Base-by-base conservation (phyloP, 139 green algal genomes). In the Chlamydomonas sp. region DNA sequence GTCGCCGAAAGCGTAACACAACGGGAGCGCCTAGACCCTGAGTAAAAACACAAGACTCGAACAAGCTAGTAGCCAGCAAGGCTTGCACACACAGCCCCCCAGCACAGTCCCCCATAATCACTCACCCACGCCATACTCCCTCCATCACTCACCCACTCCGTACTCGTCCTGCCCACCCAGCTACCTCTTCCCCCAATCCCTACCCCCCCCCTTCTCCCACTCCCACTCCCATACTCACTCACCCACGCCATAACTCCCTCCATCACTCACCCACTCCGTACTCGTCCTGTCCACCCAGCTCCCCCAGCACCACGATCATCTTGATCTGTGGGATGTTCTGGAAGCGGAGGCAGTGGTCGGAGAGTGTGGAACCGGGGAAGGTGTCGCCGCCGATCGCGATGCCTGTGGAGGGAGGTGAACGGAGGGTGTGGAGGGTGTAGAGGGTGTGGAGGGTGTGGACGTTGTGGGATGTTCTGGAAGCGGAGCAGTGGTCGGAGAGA, bases 301-400 rank as follows among this genome's bases (percentile, higher is more conserved):
- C 92, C 1, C 92, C 92, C 64, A 97, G 83, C 49, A 97, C 87
- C 60, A 97, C 92, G 48, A 97, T 97, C 83, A 97, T 89, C 81
- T 97, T 97, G 65, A 97, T 76, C 75, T 90, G 79, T 26, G 63
- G 61, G 20, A 76, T 76, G 37, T 93, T 79, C 76, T 97, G 82
- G 77, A 92, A 97, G 35, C 91, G 79, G 39, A 96, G 74, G 82
- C 87, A 91, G 78, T 97, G 91, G 71, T 98, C 92, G 2, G 82
- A 92, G 36, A 97, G 78, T 0, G 91, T 97, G 54, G 85, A 94
- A 1, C 91, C 92, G 3, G 91, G 91, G 72, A 92, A 97, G 34
- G 85, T 84, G 83, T 97, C 91, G 3, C 91, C 91, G 24, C 91
- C 91, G 43, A 97, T 97, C 37, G 91, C 91, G 49, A 97, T 96